phyloP scores from a whole-genome alignment of 2,329 filamentous ascomycete genomes.

The Ilyonectria mors-panacis region DNA sequence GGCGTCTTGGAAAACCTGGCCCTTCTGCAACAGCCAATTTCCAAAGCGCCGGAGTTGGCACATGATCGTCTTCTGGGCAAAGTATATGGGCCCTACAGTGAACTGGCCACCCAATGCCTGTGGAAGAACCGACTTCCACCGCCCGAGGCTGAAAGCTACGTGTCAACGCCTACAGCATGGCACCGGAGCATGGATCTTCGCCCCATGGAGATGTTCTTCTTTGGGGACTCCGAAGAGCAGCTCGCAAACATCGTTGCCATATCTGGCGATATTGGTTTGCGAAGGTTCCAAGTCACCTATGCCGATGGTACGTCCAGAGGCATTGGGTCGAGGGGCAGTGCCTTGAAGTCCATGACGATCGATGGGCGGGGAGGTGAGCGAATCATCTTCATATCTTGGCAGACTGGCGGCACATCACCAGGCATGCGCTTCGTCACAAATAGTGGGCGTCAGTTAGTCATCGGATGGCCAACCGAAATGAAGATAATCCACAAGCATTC shows the following conservation, averaged over 20 bases:
- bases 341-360: background rate
- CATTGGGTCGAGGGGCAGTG: slow-evolving; percentile 6
- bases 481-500: background rate
- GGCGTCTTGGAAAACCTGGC: background rate
- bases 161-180: background rate
- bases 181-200: background rate
- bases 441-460: background rate
- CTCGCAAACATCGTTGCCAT: slow-evolving; percentile 4
- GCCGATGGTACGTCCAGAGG: background rate
- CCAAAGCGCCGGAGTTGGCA: background rate
- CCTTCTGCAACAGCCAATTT: background rate
- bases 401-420: no score
- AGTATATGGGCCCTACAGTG: background rate
- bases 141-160: background rate
- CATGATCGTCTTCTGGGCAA: background rate
- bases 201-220: background rate
- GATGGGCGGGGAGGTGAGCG: slow-evolving; percentile 9
- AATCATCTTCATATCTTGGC: background rate
- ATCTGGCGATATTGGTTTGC: slow-evolving; percentile 1
- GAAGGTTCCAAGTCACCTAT: slow-evolving; percentile 3
- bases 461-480: background rate
- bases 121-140: slow-evolving; percentile 6
- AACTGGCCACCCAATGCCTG: background rate
- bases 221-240: background rate
- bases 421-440: slow-evolving; percentile 9